These are phyloP conservation scores for Colletotrichum kahawae DNA, from an alignment of 2,329 filamentous ascomycete genomes.

Conservation along the genomic window DNA sequence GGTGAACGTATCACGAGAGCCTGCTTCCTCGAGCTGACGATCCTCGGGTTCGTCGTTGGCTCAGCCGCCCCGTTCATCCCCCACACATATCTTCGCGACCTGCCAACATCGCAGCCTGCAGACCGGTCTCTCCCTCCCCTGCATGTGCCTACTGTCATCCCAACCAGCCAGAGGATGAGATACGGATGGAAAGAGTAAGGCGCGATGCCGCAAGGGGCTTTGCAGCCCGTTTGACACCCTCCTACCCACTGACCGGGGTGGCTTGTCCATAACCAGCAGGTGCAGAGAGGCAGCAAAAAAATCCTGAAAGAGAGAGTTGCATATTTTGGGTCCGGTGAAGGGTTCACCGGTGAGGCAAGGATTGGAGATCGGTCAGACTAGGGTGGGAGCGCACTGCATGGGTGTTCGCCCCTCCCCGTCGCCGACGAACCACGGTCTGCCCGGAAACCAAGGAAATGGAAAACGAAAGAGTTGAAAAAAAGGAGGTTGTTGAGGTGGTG, in stretches of 20 bases:
- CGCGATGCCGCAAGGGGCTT: background rate
- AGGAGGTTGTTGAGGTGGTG: background rate
- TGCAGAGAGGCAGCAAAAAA: background rate
- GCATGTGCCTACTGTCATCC: background rate
- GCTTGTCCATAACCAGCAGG: background rate
- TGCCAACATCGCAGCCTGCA: background rate
- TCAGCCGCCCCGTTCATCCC: background rate
- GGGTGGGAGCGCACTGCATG: background rate
- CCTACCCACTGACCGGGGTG: background rate
- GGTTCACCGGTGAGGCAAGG: background rate
- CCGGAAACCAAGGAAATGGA: background rate
- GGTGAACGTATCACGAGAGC: slow-evolving; percentile 2
- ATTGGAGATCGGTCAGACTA: slow-evolving; percentile 14
- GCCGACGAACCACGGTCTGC: background rate
- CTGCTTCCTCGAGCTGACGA: background rate
- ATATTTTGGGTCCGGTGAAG: background rate
- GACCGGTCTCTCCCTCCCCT: background rate
- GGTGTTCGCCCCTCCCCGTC: background rate
- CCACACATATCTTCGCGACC: background rate
- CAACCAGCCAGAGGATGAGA: background rate
- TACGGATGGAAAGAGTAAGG: background rate
- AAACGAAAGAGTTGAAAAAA: background rate
- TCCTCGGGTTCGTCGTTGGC: background rate
- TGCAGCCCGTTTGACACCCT: background rate
- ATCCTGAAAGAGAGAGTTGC: background rate